Base-by-base conservation (phyloP, 768 basidiomycete species). In the Phylloporus rhodoxanthus region DNA sequence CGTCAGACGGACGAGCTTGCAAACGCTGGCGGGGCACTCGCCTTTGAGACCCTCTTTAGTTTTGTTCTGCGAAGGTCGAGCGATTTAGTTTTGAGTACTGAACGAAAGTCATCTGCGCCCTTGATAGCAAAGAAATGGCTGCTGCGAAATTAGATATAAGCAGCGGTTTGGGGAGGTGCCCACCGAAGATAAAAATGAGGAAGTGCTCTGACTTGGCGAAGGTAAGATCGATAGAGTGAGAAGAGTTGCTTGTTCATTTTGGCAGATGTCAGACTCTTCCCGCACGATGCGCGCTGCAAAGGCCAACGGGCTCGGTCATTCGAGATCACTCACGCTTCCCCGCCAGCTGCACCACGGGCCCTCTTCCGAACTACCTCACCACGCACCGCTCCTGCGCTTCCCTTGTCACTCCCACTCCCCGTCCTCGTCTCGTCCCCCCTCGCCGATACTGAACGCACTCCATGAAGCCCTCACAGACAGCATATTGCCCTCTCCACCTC, bases 81-180 rank as follows among this genome's bases (percentile, higher is more conserved):
- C 11, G 63, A 60, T n/a, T 61, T 56, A 14, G 75, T 69, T 19
- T 61, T 50, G 30, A 76, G 44, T n/a, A 80, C 61, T 13, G 72
- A 69, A n/a, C 74, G 74, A 37, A 82, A 68, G 62, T 82, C 84
- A 60, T 85, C 78, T 26, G 69, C 70, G 21, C 73, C 74, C 57
- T 81, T 81, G 45, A 85, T 60, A 51, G 72, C 75, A 66, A 80
- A 88, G 63, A 87, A 87, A 43, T 76, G 76, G 25, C 86, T 87
- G 59, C 3, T 32, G 29, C 3, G 10, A 1, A 5, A 37, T 59
- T 28, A 56, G 55, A 41, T 43, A 32, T 40, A 11, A 8, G 20
- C 21, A 8, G 19, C 20, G 3, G 2, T 10, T 20, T 7, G 17
- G 25, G 14, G 30, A 58, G 53, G 32, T 20, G 41, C 60, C 4